Evolutionary conservation across 176 grass and related monocot genomes (phyloP), one percentile per base, ranked within the genome.

Genomic region (Lolium perenne): DNA sequence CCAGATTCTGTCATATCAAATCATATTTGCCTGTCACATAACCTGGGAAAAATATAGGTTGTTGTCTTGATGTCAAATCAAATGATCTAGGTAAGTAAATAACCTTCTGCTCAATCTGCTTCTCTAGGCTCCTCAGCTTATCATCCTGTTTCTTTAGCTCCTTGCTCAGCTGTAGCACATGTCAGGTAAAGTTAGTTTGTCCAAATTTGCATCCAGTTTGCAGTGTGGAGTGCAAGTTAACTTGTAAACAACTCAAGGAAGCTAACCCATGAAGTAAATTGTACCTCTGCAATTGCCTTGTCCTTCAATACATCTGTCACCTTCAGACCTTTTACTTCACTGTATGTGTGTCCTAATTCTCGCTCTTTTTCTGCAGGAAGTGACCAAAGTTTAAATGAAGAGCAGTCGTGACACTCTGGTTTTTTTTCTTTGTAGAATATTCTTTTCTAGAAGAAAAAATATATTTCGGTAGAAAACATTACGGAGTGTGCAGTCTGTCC

Each of bases 61-160:
- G 29, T 9, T 68, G 18, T 22, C 11, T 54, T 68, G 46, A n/a
- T 51, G 46, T 67, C 54, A 43, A 61, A 55, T 15, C 3, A 2
- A 86, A 45, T 6, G 50, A 78, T 57, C 26, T 62, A 18, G 11
- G 3, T 12, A 71, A 81, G 20, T 59, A 70, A 82, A 7, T n/a
- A 26, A 95, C 94, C 97, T 94, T 98, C 22, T 95, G 84, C 43
- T 98, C 91, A 41, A 98, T 86, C 82, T 92, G 94, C 29, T 92
- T 90, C 87, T 98, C 93, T 4, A 88, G 76, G 47, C 48, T 78
- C 62, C 81, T 88, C 56, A 94, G 72, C 54, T 90, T 95, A 59
- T 95, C 92, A 60, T 98, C 97, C 82, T 91, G 92, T 83, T 89
- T 98, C 77, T 81, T 92, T n/a, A 89, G 82, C 75, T 98, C 92